A percentile compares a stretch with the other conserved stretches of the same genome.
Evolutionary conservation across 2,329 filamentous ascomycete genomes (phyloP).

Genomic region (Phialophora verrucosa): DNA sequence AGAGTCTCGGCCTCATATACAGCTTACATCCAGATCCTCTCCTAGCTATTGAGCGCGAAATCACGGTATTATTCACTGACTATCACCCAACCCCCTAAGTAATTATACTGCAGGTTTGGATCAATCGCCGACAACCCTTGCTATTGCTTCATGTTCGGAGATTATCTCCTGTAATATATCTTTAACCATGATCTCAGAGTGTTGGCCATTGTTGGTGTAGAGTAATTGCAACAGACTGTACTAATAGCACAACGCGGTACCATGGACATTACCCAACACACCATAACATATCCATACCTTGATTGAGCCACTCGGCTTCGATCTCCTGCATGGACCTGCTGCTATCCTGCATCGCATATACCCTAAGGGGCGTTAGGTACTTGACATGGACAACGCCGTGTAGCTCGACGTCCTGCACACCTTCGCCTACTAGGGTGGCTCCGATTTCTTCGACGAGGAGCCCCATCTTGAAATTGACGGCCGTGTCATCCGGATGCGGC

Average conservation of each 20-base stretch:
- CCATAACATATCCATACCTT: neutral
- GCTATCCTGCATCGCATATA: neutral
- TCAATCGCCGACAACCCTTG: no score
- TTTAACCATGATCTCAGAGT: no score
- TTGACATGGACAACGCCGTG: neutral
- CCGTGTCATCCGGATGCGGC: neutral
- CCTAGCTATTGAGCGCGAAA: no score
- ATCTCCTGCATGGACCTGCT: neutral
- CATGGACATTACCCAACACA: neutral
- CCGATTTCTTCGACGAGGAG: neutral
- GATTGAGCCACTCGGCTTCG: neutral
- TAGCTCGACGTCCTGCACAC: neutral
- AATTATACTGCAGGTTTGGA: no score
- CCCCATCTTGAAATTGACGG: neutral
- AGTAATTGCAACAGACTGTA: neutral
- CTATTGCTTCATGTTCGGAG: no score
- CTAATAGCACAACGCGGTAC: neutral
- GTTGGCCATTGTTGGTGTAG: no score
- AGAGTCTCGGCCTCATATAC: no score
- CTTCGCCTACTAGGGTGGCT: neutral
- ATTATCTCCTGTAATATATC: no score
- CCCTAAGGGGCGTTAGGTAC: neutral
- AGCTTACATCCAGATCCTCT: no score
- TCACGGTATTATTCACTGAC: no score
- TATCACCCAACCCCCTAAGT: no score